These are phyloP conservation scores for Parastagonospora avenae DNA, from an alignment of 2,329 filamentous ascomycete species.

Conservation along the genomic window DNA sequence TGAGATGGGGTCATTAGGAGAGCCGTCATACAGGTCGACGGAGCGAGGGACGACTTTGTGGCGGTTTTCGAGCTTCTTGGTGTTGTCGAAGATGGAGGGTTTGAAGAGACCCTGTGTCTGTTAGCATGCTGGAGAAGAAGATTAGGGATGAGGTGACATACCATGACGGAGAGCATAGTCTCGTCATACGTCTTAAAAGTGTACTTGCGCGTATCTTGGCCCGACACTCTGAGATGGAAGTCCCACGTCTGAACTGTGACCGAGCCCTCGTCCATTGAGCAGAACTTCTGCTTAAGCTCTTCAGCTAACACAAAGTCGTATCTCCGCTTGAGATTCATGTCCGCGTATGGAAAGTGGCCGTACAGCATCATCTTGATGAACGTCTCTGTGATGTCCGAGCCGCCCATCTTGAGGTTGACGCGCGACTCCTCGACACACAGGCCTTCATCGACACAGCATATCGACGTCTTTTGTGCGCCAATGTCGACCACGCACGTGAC, in stretches of 20 bases:
- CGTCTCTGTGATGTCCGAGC: slow-evolving; percentile 88
- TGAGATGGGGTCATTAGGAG: slow-evolving; percentile 88
- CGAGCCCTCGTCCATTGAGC: slow-evolving; percentile 87
- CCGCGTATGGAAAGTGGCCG: slow-evolving; percentile 92
- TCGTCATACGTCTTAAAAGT: slow-evolving; percentile 98
- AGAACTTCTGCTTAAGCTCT: slow-evolving; percentile 92
- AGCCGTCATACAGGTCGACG: slow-evolving; percentile 90
- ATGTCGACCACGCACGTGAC: slow-evolving; percentile 95
- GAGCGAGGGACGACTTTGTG: slow-evolving; percentile 84
- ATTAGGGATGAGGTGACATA: slow-evolving; percentile 28
- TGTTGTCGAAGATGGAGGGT: slow-evolving; percentile 83
- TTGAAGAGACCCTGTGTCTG: slow-evolving; percentile 75
- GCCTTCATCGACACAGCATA: slow-evolving; percentile 96
- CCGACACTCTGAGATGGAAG: slow-evolving; percentile 87
- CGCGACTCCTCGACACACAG: slow-evolving; percentile 93
- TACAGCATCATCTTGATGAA: slow-evolving; percentile 98
- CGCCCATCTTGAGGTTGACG: slow-evolving; percentile 93
- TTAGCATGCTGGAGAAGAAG: slow-evolving; percentile 9
- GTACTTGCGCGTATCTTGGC: slow-evolving; percentile 89
- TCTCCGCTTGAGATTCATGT: slow-evolving; percentile 87
- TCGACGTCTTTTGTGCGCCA: slow-evolving; percentile 94
- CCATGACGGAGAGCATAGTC: slow-evolving; percentile 88
- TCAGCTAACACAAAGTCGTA: slow-evolving; percentile 95
- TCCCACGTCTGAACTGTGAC: slow-evolving; percentile 87
- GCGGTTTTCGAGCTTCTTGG: slow-evolving; percentile 76